These are phyloP conservation scores for Guillardia theta DNA, from an alignment of 78 protist genomes.

Conservation along the genomic window DNA sequence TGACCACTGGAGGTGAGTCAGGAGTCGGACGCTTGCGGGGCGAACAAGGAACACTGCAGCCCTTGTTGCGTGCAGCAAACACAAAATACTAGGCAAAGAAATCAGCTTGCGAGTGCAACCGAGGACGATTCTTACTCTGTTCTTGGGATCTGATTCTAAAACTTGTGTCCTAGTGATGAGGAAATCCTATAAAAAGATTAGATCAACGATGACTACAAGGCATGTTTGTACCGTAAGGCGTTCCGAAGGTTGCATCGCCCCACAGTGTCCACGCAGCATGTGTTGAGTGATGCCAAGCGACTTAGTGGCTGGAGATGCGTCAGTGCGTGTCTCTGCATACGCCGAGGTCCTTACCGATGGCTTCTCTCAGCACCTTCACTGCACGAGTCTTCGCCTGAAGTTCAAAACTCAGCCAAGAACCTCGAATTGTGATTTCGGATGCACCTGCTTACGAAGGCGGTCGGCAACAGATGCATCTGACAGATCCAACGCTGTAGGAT, in stretches of 20 bases:
- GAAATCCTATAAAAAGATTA: too few species aligned
- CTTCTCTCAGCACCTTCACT: background rate
- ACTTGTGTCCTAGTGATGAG: too few species aligned
- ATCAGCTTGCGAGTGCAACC: too few species aligned
- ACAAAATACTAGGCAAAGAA: background rate
- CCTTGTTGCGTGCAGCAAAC: background rate
- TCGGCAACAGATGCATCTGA: background rate
- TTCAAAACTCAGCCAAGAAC: background rate
- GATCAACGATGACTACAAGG: too few species aligned
- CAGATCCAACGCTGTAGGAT: background rate
- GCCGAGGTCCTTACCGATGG: background rate
- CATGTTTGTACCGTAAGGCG: too few species aligned
- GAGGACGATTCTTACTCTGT: too few species aligned
- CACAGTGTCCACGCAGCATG: background rate
- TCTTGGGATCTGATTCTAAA: too few species aligned
- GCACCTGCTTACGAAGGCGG: conserved; percentile 23
- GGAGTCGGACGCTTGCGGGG: conserved; percentile 7
- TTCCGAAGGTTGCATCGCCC: background rate
- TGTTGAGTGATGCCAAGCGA: background rate
- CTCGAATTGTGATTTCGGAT: too few species aligned
- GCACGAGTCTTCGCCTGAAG: too few species aligned
- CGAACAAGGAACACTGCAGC: background rate
- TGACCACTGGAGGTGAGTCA: background rate
- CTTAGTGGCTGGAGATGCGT: too few species aligned
- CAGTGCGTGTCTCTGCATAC: too few species aligned